Conservation (phyloP, 2,329 filamentous ascomycete species). For the Dryadomyces sulphureus region DNA sequence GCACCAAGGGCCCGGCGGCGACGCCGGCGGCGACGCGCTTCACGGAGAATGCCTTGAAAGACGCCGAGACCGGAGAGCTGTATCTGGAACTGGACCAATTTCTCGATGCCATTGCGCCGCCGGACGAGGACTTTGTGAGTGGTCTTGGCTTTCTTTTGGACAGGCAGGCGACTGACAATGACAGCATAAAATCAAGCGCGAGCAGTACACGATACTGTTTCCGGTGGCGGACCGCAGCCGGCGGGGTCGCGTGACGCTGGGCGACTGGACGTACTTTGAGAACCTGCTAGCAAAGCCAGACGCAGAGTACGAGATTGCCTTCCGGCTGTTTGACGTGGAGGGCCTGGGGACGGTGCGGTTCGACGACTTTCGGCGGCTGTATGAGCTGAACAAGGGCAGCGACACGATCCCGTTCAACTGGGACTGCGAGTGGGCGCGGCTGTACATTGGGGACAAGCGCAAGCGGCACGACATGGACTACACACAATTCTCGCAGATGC, state of each 20-base stretch:
- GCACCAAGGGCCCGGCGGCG: slow-evolving; percentile 39
- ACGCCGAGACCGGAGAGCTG: slow-evolving; percentile 59
- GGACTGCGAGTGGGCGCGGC: slow-evolving; percentile 89
- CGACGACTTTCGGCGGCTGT: slow-evolving; percentile 71
- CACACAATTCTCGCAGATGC: slow-evolving; percentile 93
- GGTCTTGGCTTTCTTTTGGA: not conserved
- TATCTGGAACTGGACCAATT: slow-evolving; percentile 80
- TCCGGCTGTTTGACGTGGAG: slow-evolving; percentile 85
- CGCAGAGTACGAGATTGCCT: slow-evolving; percentile 97
- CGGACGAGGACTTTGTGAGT: slow-evolving; percentile 81
- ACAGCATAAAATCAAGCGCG: slow-evolving; percentile 93
- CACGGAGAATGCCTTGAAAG: slow-evolving; percentile 58
- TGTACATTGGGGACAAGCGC: slow-evolving; percentile 83
- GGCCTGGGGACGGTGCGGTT: slow-evolving; percentile 77
- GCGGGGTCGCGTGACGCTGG: slow-evolving; percentile 57
- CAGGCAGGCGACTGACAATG: not conserved
- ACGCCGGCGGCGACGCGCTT: slow-evolving; percentile 65
- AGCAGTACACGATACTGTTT: slow-evolving; percentile 92
- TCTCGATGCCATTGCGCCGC: slow-evolving; percentile 76
- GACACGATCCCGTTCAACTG: slow-evolving; percentile 88
- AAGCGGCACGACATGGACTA: slow-evolving; percentile 88
- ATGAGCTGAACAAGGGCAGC: slow-evolving; percentile 76
- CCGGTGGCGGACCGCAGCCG: slow-evolving; percentile 69
- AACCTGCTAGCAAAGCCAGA: slow-evolving; percentile 88
- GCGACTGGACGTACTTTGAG: slow-evolving; percentile 88